Evolutionary conservation across 441 rosid species (phyloP).

Genomic region (Corymbia citriodora): DNA sequence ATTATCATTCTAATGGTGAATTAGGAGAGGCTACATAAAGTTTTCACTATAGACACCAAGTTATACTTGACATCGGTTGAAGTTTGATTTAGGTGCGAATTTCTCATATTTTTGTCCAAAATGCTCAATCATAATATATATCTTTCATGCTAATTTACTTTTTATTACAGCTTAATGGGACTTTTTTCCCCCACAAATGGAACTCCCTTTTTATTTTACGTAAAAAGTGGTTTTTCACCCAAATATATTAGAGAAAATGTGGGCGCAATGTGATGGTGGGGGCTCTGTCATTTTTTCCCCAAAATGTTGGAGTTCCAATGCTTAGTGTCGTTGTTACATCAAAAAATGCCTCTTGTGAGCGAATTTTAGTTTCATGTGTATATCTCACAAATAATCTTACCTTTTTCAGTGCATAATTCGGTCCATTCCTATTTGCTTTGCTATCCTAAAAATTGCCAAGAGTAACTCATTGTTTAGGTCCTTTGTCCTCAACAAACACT

Average conservation of each 20-base stretch:
- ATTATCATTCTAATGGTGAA: neutral
- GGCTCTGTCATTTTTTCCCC: too few species aligned
- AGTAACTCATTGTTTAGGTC: too few species aligned
- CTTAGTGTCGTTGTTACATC: fast-evolving
- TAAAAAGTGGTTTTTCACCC: neutral
- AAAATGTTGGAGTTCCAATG: too few species aligned
- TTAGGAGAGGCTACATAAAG: neutral
- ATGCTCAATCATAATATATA: neutral
- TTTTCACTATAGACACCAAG: neutral
- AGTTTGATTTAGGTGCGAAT: neutral
- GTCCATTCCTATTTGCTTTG: fast-evolving
- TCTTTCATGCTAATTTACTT: neutral
- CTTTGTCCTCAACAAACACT: fast-evolving
- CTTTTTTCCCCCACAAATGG: too few species aligned
- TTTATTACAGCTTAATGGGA: neutral
- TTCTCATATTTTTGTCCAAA: too few species aligned
- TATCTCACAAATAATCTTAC: too few species aligned
- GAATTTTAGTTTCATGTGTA: too few species aligned
- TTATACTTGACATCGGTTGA: neutral
- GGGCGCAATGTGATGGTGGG: too few species aligned
- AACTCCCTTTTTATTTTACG: neutral
- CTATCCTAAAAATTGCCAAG: fast-evolving
- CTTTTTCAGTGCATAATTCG: fast-evolving
- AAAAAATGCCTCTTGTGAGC: too few species aligned
- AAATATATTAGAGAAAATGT: too few species aligned